Evolutionary conservation across 192 early-diverging fungal species (phyloP).

Genomic region (Phycomyces blakesleeanus): DNA sequence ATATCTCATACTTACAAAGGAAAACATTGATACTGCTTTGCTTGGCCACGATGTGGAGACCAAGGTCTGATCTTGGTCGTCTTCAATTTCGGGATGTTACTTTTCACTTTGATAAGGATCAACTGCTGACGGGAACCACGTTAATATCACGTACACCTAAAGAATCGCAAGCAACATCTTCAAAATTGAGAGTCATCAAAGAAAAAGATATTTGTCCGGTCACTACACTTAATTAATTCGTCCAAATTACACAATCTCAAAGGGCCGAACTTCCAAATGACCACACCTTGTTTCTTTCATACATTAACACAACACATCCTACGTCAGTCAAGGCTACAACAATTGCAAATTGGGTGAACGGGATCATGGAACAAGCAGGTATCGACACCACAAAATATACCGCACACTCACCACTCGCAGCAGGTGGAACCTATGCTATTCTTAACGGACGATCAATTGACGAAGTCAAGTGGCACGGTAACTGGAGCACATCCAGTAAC

Average conservation of each 20-base stretch:
- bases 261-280: neutral
- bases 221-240: neutral
- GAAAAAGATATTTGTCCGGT: neutral
- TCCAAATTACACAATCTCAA: neutral
- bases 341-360: conserved; percentile 4
- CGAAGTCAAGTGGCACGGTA: neutral
- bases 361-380: neutral
- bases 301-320: neutral
- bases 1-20: neutral
- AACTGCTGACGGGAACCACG: neutral
- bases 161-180: neutral
- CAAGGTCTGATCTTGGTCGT: neutral
- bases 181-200: neutral
- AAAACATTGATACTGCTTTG: neutral
- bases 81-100: neutral
- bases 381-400: neutral
- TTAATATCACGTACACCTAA: neutral
- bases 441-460: neutral
- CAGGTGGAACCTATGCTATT: neutral
- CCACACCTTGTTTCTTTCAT: neutral
- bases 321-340: neutral
- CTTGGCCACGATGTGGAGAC: conserved; percentile 2
- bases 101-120: neutral
- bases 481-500: too few relatives aligned
- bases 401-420: neutral